These are phyloP conservation scores for Aspergillus luchuensis DNA, from an alignment of 2,329 filamentous ascomycete genomes.

Conservation along the genomic window DNA sequence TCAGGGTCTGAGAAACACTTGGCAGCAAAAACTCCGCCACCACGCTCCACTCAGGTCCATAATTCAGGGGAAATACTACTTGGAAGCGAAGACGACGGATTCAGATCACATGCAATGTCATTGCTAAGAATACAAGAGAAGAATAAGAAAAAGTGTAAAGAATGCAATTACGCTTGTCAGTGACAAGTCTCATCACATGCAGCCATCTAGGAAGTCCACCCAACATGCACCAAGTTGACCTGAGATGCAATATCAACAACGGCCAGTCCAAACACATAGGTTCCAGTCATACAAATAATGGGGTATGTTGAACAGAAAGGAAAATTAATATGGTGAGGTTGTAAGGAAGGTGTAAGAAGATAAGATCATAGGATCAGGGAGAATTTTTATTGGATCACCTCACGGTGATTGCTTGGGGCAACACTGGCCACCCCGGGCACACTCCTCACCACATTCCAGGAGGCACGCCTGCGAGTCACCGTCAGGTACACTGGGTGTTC, in stretches of 20 bases:
- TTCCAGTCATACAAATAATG: not conserved
- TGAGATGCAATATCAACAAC: not conserved
- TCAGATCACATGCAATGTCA: not conserved
- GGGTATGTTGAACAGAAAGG: slow-evolving; percentile 1
- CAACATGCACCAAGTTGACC: slow-evolving; percentile 2
- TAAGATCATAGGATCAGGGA: not conserved
- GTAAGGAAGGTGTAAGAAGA: slow-evolving; percentile 11
- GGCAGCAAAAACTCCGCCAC: too few relatives aligned
- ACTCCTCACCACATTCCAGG: slow-evolving; percentile 52
- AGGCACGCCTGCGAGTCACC: slow-evolving; percentile 46
- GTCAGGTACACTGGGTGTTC: slow-evolving; percentile 40
- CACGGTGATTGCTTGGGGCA: slow-evolving; percentile 39
- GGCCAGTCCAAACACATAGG: not conserved
- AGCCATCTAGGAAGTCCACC: not conserved
- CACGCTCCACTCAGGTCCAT: too few relatives aligned
- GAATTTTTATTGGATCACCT: not conserved
- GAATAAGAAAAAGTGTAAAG: not conserved
- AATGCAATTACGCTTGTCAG: slow-evolving; percentile 1
- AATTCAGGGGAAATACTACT: not conserved
- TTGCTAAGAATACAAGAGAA: slow-evolving; percentile 3
- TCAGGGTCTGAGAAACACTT: too few relatives aligned
- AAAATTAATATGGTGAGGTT: not conserved
- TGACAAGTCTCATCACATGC: not conserved
- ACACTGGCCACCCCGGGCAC: slow-evolving; percentile 44
- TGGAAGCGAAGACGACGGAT: not conserved